Conservation (phyloP, 2,329 filamentous ascomycete species). For the Fusarium austroafricanum region DNA sequence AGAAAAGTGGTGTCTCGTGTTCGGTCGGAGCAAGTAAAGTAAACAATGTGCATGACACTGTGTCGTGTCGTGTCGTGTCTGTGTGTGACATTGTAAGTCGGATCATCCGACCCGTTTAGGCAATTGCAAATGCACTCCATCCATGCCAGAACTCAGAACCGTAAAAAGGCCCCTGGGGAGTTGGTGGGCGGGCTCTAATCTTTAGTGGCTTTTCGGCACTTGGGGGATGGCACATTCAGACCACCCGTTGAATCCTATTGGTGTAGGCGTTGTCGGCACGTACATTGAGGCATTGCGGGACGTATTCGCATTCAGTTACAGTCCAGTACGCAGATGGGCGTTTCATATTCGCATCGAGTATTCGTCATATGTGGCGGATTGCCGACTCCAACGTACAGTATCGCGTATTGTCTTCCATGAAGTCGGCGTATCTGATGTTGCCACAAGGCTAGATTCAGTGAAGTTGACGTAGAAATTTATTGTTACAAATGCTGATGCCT, state of each 20-base stretch:
- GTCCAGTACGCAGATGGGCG: no score
- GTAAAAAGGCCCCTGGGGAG: constrained; percentile 7
- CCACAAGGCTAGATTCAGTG: no score
- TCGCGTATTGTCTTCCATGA: no score
- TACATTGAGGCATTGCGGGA: not conserved
- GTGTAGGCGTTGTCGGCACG: not conserved
- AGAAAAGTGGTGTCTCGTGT: not conserved
- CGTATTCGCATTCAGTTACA: constrained; percentile 13
- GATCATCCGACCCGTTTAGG: constrained; percentile 23
- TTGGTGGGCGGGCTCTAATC: constrained; percentile 1
- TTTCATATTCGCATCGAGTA: no score
- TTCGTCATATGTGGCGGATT: no score
- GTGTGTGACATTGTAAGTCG: not conserved
- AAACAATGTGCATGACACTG: not conserved
- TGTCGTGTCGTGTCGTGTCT: not conserved
- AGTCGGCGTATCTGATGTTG: no score
- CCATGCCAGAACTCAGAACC: no score
- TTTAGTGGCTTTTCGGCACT: constrained; percentile 26
- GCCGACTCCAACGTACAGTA: no score
- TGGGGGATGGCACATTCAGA: not conserved
- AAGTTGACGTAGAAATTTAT: no score
- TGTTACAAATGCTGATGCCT: no score
- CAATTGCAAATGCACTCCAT: constrained; percentile 3
- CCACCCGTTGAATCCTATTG: not conserved
- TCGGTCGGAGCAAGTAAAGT: not conserved